Base-by-base conservation (phyloP, 805 yeast species). In the Spathaspora arborariae region DNA sequence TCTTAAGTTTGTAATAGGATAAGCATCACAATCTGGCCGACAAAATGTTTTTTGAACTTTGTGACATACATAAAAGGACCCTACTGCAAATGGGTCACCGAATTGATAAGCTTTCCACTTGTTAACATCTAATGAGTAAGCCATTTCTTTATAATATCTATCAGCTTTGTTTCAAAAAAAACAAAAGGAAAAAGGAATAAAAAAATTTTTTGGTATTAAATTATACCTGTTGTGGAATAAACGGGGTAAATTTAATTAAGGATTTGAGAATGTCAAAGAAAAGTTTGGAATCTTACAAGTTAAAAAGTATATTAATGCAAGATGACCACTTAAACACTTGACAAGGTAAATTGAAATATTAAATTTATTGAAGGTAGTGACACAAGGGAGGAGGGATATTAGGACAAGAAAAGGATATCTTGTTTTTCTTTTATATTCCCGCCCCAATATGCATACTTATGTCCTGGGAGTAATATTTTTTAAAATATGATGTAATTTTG, bases 41-140 rank as follows among this genome's bases (percentile, higher is more conserved):
- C 90, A 84, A 43, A 78, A 75, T n/a, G 56, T 53, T 45, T 67
- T 67, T 20, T 62, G 62, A 24, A 64, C 59, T 48, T 67, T 67
- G 58, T 75, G 73, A 54, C 81, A 72, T 19, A 80, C 84, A 42
- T 70, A 64, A 53, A 84, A 84, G 20, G 79, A 65, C 37, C 77
- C 78, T 0, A 84, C 76, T 10, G 87, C 84, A 54, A 79, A 80
- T 1, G 88, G 86, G 56, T 83, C 88, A 49, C 76, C 70, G 60
- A 79, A 80, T 56, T 80, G 82, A 60, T 80, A 82, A 1, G 87
- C 87, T 44, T 75, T 78, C 84, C 84, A 79, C 56, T 73, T 80
- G 36, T 76, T 61, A 11, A 65, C 57, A 37, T 75, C 78, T 5
- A 75, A 59, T 1, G 70, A 59, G 57, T 77, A 76, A 38, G 63